Conservation (phyloP, 306 rosid species). For the Quercus alba region DNA sequence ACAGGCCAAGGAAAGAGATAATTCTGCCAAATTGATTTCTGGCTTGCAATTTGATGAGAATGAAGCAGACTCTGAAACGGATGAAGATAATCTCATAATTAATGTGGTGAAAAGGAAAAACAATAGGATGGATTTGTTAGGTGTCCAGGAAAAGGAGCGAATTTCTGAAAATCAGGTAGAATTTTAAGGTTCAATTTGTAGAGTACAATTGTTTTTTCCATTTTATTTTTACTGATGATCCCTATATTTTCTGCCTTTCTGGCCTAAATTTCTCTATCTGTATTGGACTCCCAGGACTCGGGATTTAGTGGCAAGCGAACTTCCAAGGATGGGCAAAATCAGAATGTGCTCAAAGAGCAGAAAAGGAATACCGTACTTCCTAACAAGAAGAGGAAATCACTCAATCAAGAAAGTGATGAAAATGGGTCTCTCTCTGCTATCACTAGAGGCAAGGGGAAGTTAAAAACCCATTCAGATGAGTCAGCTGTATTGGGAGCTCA, state of each 20-base stretch:
- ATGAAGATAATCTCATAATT: slow-evolving; percentile 72
- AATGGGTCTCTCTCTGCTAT: slow-evolving; percentile 23
- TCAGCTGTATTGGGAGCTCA: slow-evolving; percentile 24
- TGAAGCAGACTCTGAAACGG: slow-evolving; percentile 43
- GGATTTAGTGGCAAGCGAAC: slow-evolving; percentile 7
- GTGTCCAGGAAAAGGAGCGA: slow-evolving; percentile 33
- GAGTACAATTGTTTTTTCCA: neutral
- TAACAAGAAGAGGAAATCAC: slow-evolving; percentile 48
- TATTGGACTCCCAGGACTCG: slow-evolving; percentile 38
- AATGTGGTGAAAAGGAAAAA: slow-evolving; percentile 45
- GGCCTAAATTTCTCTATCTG: slow-evolving; percentile 1
- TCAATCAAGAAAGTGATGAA: slow-evolving; percentile 18
- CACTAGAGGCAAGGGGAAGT: slow-evolving; percentile 21
- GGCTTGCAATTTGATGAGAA: slow-evolving; percentile 24
- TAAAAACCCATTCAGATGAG: slow-evolving; percentile 22
- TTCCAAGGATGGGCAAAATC: slow-evolving; percentile 26
- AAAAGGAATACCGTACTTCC: slow-evolving; percentile 26
- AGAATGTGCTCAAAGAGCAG: slow-evolving; percentile 17
- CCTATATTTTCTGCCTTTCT: slow-evolving; percentile 8
- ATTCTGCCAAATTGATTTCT: slow-evolving; percentile 22
- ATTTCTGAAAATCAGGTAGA: slow-evolving; percentile 42
- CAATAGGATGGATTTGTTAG: slow-evolving; percentile 15
- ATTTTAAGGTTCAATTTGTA: slow-evolving; percentile 3
- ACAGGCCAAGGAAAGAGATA: slow-evolving; percentile 4
- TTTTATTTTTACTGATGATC: slow-evolving; percentile 3